Evolutionary conservation across 352 stramenopile genomes (phyloP).

Genomic region (Phytophthora tentaculata): DNA sequence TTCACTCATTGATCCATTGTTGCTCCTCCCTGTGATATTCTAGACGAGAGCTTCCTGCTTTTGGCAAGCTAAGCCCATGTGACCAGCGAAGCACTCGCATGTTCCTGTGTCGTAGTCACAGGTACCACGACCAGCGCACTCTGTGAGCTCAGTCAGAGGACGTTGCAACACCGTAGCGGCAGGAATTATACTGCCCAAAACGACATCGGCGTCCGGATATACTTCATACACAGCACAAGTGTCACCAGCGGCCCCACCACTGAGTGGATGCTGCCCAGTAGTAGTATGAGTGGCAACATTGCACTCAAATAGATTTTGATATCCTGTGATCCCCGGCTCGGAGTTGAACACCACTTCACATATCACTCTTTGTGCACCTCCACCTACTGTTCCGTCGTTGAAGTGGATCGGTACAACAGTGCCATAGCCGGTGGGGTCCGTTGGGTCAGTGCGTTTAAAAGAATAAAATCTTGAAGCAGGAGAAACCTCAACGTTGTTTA

Average conservation of each 20-base stretch:
- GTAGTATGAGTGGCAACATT: constrained; percentile 44
- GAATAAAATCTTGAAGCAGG: constrained; percentile 5
- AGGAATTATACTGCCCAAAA: background rate
- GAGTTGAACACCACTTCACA: constrained; percentile 59
- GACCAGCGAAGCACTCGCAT: constrained; percentile 72
- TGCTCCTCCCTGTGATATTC: too few species aligned
- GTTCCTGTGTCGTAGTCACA: constrained; percentile 62
- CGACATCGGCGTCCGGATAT: constrained; percentile 22
- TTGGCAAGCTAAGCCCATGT: constrained; percentile 81
- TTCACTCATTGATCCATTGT: too few species aligned
- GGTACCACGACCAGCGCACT: constrained; percentile 66
- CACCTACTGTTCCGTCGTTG: too few species aligned
- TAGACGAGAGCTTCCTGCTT: constrained; percentile 47
- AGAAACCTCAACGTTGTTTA: constrained; percentile 54
- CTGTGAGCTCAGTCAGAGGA: constrained; percentile 51
- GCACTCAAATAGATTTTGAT: constrained; percentile 63
- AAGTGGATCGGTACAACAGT: too few species aligned
- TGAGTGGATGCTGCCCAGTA: constrained; percentile 47
- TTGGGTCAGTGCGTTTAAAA: constrained; percentile 34
- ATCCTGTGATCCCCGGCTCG: constrained; percentile 59
- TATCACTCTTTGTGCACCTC: too few species aligned
- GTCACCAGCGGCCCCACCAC: background rate
- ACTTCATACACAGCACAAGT: constrained; percentile 53
- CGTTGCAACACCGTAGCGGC: background rate
- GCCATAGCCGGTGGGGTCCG: constrained; percentile 8